Evolutionary conservation across 176 grass and related monocot genomes (phyloP).

Genomic region (Canna indica): DNA sequence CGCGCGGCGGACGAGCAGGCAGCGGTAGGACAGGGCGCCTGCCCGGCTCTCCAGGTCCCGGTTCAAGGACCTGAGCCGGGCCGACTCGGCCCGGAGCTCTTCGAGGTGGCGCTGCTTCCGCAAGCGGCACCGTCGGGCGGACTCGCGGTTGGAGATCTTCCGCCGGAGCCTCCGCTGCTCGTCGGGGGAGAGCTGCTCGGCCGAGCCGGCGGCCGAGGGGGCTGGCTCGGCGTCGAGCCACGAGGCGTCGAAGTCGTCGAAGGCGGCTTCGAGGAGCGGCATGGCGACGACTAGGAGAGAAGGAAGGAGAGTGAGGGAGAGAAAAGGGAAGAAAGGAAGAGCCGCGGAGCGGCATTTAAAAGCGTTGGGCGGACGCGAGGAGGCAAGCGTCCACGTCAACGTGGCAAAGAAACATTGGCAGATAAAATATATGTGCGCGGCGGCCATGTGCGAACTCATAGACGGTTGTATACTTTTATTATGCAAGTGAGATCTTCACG

Average conservation of each 20-base stretch:
- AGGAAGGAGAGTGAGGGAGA: background rate
- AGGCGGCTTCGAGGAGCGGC: background rate
- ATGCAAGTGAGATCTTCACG: no score
- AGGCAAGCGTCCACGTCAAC: background rate
- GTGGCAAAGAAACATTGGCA: background rate
- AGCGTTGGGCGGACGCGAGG: background rate
- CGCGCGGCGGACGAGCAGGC: background rate
- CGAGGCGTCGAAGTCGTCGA: background rate
- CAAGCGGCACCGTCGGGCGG: conserved; percentile 13
- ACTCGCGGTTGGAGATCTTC: conserved; percentile 17
- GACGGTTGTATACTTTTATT: no score
- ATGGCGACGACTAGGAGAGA: background rate
- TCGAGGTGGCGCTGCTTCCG: conserved; percentile 14
- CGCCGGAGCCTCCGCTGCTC: conserved; percentile 10
- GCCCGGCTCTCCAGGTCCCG: background rate
- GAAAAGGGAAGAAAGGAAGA: conserved; percentile 4
- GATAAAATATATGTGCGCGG: background rate
- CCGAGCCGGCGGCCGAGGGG: background rate
- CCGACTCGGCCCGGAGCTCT: conserved; percentile 7
- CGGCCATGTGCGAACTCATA: no score
- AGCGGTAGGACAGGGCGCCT: background rate
- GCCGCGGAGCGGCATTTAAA: background rate
- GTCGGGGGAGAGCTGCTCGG: background rate
- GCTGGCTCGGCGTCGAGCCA: background rate
- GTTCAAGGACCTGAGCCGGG: background rate